Conservation (phyloP, 148 eudicot species). For the Spergularia marina region DNA sequence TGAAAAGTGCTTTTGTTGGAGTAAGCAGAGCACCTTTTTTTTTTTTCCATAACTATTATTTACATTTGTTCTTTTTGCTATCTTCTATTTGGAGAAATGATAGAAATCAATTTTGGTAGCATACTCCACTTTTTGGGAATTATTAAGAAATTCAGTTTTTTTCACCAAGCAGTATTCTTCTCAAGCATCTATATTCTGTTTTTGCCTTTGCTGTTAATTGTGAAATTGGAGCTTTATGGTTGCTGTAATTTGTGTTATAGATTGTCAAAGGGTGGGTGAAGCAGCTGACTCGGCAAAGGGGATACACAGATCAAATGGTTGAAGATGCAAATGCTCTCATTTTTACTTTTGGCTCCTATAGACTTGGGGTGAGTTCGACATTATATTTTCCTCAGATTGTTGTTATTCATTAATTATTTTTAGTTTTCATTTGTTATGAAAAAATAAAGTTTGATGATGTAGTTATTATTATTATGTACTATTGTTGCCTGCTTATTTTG, state of each 20-base stretch:
- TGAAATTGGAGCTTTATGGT: neutral
- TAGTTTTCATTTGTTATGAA: neutral
- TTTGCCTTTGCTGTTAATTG: neutral
- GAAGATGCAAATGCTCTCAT: constrained; percentile 85
- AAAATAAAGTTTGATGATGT: neutral
- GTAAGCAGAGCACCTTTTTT: neutral
- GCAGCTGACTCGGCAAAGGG: constrained; percentile 68
- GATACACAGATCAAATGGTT: constrained; percentile 87
- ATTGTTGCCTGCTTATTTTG: neutral
- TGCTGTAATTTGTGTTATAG: constrained; percentile 31
- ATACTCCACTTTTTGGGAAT: neutral
- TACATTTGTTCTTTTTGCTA: neutral
- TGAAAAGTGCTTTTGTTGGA: neutral
- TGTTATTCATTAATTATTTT: neutral
- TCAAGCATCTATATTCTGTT: neutral
- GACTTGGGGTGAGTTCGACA: constrained; percentile 66
- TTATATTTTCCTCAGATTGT: neutral
- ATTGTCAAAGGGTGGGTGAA: constrained; percentile 89
- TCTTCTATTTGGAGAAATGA: neutral
- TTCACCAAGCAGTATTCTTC: no score
- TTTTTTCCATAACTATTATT: neutral
- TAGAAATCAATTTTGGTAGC: neutral
- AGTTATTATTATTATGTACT: neutral
- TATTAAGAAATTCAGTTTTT: no score
- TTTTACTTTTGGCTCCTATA: constrained; percentile 84